Base-by-base conservation (phyloP, 2,329 filamentous ascomycete species). In the Pyricularia pennisetigena region DNA sequence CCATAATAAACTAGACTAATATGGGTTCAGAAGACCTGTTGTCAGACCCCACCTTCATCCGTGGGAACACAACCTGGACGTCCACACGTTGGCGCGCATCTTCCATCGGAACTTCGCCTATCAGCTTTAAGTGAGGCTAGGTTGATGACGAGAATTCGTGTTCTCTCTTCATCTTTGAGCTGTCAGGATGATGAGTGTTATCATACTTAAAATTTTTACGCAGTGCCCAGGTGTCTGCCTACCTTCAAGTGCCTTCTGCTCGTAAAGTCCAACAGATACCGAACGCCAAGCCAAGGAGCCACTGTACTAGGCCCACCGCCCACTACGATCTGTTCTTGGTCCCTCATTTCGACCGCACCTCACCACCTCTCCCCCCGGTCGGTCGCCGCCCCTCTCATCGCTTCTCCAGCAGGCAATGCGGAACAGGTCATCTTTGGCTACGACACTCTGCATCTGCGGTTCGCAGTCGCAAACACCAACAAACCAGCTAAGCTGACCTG, bases 311-410 rank as follows among this genome's bases (percentile, higher is more conserved):
- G 59, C 28, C 59, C 59, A 62, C 59, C 59, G 8, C 59, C 28
- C 59, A 62, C 59, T 14, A 29, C 24, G 23, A 62, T 62, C 59
- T 62, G 59, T 62, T 41, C 24, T 28, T 62, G 59, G 26, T 26
- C 59, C 59, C 59, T 62, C 59, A 62, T 28, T 54, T 62, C 24
- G 20, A 62, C 59, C 28, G 59, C 24, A 62, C 26, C 59, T 62
- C 59, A 26, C 59, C 29, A n/a, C 23, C 57, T 26, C 16, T 59
- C 54, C 59, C 59, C 23, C 59, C 59, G n/a, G n/a, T n/a, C 24
- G 59, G 59, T 62, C 59, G 59, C 59, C 59, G 59, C 59, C 59
- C 59, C 59, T 62, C 59, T 62, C 59, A 28, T 62, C 59, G 59
- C 24, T 62, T 62, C 24, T 62, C 59, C 59, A 62, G 59, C 59